Base-by-base conservation (phyloP, 2,329 filamentous ascomycete species). In the Venturia pyrina region DNA sequence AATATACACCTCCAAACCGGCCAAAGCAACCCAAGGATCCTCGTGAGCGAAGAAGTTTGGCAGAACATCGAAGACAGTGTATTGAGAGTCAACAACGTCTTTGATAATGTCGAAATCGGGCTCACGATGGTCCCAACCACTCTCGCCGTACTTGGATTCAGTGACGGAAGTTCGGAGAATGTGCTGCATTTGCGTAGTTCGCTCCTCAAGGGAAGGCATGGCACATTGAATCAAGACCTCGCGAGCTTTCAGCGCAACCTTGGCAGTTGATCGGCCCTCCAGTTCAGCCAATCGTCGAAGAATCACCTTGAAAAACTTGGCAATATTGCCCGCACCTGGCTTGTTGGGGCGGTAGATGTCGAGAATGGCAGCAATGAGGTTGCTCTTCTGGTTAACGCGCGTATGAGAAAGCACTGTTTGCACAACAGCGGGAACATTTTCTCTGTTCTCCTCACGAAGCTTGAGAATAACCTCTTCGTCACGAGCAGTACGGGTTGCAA, bases 211-310 rank as follows among this genome's bases (percentile, higher is more conserved):
- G 3, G 95, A 99, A 21, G 95, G 95, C 75, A 99, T 85, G 65
- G 95, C 93, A 75, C 92, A 97, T 79, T 98, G 95, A 69, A 99
- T 99, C 73, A 99, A 88, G 63, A 98, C 89, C 80, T 99, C 95
- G 75, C 95, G 90, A 59, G 95, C 93, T 83, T 99, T 99, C 70
- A 99, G 85, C 0, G 93, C 91, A 53, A 99, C 93, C 87, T 98
- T 99, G 70, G 93, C 91, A 13, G 93, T 95, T 74, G 81, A 87
- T 79, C 79, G 90, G 13, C 88, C 92, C 78, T 96, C 91, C 17
- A 99, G 86, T 76, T 99, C 95, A 0, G 95, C 93, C 70, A 99
- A 83, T 78, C 89, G 89, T 74, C 89, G 89, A 34, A 99, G 85
- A 21, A 89, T 84, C 3, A 88, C 85, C 71, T 92, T 89, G 77